A percentile compares a stretch with the other conserved stretches of the same genome.
Conservation (phyloP, 306 rosid genomes). For the Rubus idaeus region DNA sequence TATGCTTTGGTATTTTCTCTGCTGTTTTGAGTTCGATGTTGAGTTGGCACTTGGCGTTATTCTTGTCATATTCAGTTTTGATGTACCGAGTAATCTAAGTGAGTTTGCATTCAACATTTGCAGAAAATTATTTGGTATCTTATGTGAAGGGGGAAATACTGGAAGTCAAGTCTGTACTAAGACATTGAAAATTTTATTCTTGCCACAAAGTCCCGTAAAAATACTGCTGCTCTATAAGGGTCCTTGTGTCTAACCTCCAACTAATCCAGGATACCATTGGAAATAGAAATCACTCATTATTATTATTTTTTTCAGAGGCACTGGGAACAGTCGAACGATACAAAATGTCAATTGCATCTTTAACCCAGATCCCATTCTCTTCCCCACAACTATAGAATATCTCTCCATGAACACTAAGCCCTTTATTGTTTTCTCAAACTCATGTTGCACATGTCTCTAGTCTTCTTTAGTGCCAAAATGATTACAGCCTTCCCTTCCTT, state of each 20-base stretch:
- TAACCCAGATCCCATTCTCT: neutral
- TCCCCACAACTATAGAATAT: neutral
- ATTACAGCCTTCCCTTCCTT: neutral
- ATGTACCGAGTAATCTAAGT: too few species aligned
- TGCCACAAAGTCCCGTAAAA: neutral
- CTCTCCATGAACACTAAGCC: neutral
- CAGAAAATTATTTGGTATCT: neutral
- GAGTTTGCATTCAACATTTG: neutral
- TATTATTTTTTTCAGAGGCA: neutral
- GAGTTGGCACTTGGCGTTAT: neutral
- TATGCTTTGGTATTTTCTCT: neutral
- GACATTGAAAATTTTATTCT: neutral
- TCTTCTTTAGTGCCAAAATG: neutral
- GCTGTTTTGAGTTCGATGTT: neutral
- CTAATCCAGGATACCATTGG: neutral
- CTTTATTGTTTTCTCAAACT: neutral
- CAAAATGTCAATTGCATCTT: neutral
- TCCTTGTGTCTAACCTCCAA: neutral
- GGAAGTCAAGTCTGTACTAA: neutral
- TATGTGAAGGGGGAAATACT: neutral
- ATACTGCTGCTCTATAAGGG: neutral
- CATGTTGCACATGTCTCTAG: neutral
- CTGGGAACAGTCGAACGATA: neutral
- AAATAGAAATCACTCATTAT: neutral
- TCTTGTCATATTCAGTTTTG: neutral